These are phyloP conservation scores for apple (Malus domestica) DNA, from an alignment of 306 rosid species.

Conservation along the genomic window DNA sequence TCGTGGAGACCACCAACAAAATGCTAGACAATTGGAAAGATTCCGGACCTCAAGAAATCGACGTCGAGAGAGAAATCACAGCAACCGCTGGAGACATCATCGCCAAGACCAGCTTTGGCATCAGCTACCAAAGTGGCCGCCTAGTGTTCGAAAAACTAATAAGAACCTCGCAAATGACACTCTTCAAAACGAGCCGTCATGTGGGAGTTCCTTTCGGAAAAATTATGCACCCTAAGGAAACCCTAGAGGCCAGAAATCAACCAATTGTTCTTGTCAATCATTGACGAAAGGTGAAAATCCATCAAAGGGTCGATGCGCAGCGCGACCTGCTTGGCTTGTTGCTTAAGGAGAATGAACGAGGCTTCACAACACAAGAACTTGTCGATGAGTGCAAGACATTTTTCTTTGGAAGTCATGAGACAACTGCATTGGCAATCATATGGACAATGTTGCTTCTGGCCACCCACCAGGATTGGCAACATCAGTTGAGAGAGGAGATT, in stretches of 20 bases:
- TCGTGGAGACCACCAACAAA: conserved; percentile 46
- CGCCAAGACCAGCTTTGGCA: conserved; percentile 76
- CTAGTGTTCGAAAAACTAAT: conserved; percentile 47
- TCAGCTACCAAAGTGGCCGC: conserved; percentile 32
- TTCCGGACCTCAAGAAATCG: conserved; percentile 46
- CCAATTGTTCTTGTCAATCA: conserved; percentile 27
- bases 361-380: conserved; percentile 38
- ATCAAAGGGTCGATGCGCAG: not conserved
- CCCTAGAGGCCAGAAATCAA: conserved; percentile 53
- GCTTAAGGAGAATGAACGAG: conserved; percentile 35
- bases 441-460: conserved; percentile 84
- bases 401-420: conserved; percentile 86
- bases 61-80: conserved; percentile 51
- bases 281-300: conserved; percentile 27
- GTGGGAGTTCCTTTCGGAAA: conserved; percentile 73
- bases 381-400: conserved; percentile 83
- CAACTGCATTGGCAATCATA: conserved; percentile 79
- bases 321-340: conserved; percentile 51
- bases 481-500: conserved; percentile 59
- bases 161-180: conserved; percentile 51
- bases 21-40: conserved; percentile 64
- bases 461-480: conserved; percentile 65
- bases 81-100: conserved; percentile 65
- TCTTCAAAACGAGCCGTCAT: conserved; percentile 51
- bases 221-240: conserved; percentile 34